Base-by-base conservation (phyloP, 176 grass and related monocot genomes). In the Eleusine indica region DNA sequence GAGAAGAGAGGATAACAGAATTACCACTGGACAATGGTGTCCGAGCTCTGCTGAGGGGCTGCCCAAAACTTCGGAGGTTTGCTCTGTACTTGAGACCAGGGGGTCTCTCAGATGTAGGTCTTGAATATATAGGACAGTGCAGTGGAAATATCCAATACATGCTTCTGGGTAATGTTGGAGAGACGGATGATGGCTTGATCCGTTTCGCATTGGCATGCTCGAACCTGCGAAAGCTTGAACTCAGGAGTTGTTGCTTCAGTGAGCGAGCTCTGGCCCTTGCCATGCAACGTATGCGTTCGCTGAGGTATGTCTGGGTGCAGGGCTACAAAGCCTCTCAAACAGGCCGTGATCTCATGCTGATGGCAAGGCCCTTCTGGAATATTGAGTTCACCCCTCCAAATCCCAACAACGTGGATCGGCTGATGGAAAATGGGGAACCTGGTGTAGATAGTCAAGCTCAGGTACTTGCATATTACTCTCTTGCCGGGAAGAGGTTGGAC, bases 181-280 rank as follows among this genome's bases (percentile, higher is more conserved):
- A 95, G 74, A 90, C 91, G 4, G 93, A 98, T 72, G 35, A 70
- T 66, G 96, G 96, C 28, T 67, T 98, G 47, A 77, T 92, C 43
- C 4, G 32, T 58, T 95, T 98, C 51, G 93, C 96, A 61, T 65
- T 28, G n/a, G 93, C 89, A 46, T 95, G 93, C 19, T 70, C 40
- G 43, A 95, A 86, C 35, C 80, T 98, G 80, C 69, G 78, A 72
- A 98, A 98, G 87, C 86, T 95, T 71, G 96, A 98, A 44, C 64
- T 95, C 21, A 86, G 96, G 77, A 90, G 92, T 48, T 98, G 93
- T 69, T 98, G 92, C 79, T 98, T 98, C 79, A 98, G 87, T 17
- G 96, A 98, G 82, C 88, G 22, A 21, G 90, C 90, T 51, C 74
- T 98, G 75, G 96, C 92, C 9, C 66, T 78, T 7, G 96, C 96